Percentiles rank a stretch among this genome's conserved stretches.
These are phyloP conservation scores for Ilyonectria sp. DNA, from an alignment of 2,329 filamentous ascomycete species.

Conservation along the genomic window DNA sequence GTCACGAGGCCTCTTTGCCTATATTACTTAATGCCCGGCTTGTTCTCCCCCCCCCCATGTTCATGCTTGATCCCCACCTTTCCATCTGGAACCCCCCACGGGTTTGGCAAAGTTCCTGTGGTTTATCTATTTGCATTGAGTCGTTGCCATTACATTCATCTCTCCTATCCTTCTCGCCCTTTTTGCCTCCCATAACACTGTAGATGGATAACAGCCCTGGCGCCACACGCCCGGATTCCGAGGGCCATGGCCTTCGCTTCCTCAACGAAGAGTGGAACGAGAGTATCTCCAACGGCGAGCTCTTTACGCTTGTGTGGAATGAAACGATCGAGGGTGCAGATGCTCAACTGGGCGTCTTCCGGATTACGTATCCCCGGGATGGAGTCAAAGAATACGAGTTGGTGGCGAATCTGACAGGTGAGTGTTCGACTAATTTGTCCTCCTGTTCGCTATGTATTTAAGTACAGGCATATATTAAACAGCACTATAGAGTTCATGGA, in stretches of 20 bases:
- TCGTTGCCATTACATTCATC: conserved; percentile 19
- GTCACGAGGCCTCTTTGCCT: conserved; percentile 11
- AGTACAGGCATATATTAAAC: conserved; percentile 6
- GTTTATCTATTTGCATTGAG: conserved; percentile 4
- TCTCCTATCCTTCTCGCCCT: conserved; percentile 11
- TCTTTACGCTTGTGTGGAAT: conserved; percentile 51
- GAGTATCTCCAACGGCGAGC: conserved; percentile 51
- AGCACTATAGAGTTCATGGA: conserved; percentile 43
- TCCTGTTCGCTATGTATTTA: neutral
- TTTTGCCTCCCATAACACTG: conserved; percentile 16
- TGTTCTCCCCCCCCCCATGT: neutral
- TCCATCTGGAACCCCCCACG: conserved; percentile 24
- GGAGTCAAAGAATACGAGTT: conserved; percentile 50
- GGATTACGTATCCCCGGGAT: conserved; percentile 50
- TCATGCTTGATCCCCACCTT: conserved; percentile 19
- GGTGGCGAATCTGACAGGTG: conserved; percentile 51
- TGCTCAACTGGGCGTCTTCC: conserved; percentile 50
- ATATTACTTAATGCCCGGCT: conserved; percentile 25
- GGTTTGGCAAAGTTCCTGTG: conserved; percentile 8
- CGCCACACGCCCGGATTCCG: conserved; percentile 30
- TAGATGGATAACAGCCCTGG: conserved; percentile 43
- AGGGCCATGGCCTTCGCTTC: conserved; percentile 50
- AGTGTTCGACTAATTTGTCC: conserved; percentile 19
- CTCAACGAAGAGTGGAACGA: conserved; percentile 54
- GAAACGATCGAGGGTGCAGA: conserved; percentile 41